Evolutionary conservation across 352 stramenopile genomes (phyloP), one percentile per base, ranked within the genome.

Genomic region (Saprolegnia parasitica): DNA sequence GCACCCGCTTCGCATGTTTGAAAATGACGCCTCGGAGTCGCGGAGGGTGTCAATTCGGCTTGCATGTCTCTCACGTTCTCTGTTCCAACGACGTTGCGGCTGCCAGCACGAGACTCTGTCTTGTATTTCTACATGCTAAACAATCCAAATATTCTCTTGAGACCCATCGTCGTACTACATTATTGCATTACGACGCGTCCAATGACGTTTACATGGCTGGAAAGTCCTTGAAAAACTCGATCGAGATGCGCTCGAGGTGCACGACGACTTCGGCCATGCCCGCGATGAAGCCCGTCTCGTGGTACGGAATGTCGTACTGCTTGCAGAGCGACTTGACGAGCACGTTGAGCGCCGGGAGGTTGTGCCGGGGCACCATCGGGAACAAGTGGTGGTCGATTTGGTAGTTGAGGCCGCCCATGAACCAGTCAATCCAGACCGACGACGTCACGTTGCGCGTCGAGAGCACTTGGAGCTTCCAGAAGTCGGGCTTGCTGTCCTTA

Each of bases 381-480:
- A 99, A 99, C 56, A 99, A 86, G 79, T 99, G 97, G 80, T 99
- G 97, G 77, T 99, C 96, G 49, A 99, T 96, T 84, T 99, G 96
- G 77, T 98, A 99, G 81, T 99, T 97, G 8, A 99, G 85, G 23
- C 96, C 97, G 77, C 96, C 97, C 62, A 95, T 99, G 83, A 99
- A 99, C 96, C 96, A 99, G 76, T 99, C 91, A 49, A 98, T 95
- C 76, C 98, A 98, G 42, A 86, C 80, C 50, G 94, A 92, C 57
- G 88, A 68, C 79, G 77, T 96, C 71, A 99, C 96, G 83, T 99
- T 99, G 67, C 97, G 87, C 68, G 96, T 99, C 10, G 96, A 98
- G 15, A 96, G 98, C 35, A 99, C 94, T 81, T 99, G 96, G 40
- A 99, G 85, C 81, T 98, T 94, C 96, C 96, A 99, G 78, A 99